Evolutionary conservation across 441 rosid genomes (phyloP), one percentile per base, ranked within the genome.

Genomic region (Lepidium campestre): DNA sequence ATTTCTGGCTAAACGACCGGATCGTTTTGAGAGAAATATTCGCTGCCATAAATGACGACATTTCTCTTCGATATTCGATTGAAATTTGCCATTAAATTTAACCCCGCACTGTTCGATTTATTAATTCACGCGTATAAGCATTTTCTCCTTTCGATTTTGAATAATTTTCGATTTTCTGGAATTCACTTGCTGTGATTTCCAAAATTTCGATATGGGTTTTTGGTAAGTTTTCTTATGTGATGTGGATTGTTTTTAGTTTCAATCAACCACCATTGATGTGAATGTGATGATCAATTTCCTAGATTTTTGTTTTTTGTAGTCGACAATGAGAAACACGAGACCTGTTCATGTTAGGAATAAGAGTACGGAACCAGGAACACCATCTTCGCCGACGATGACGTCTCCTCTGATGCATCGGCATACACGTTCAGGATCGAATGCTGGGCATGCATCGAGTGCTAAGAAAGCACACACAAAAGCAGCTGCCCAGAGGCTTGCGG

Each of bases 401-500:
- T 83, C 96, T 3, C 50, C 88, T 15, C 57, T 75, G 13, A 61
- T 47, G 66, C 53, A 62, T 47, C 82, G 82, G 22, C 94, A 92
- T 67, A 64, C 65, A 20, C 87, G 94, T 20, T 63, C 96, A 5
- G 96, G 89, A 65, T 90, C 98, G 2, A 55, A 35, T 41, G 44
- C 64, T 15, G 83, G 80, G 1, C 41, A 65, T 37, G 19, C 49
- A 7, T 75, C 86, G 14, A 80, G 52, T 47, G 58, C 70, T 48
- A 87, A 77, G 78, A 87, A 86, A 70, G 92, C 94, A 3, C 97
- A 88, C 55, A 86, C 98, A 0, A 90, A 88, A 78, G 96, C 97
- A 8, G 97, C 97, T 0, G 96, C 97, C 18, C 96, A 85, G 60
- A 80, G 93, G 85, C 89, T 90, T 55, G 98, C 98, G 4, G 93